These are phyloP conservation scores for Neocallimastix lanati DNA, from an alignment of 192 early-diverging fungal species.

Conservation along the genomic window DNA sequence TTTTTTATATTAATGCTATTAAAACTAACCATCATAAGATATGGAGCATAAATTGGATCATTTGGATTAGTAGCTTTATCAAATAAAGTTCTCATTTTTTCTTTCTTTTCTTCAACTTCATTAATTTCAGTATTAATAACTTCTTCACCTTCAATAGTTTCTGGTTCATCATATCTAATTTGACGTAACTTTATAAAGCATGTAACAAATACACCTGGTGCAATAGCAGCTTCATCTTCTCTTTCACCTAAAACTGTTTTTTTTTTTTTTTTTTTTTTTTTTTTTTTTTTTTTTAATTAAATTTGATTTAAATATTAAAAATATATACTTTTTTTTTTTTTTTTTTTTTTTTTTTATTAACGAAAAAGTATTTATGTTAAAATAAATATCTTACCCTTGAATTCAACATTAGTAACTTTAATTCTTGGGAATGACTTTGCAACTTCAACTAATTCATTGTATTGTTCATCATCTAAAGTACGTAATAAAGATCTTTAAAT, in stretches of 20 bases:
- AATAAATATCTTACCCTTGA: constrained; percentile 49
- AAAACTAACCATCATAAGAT: constrained; percentile 1
- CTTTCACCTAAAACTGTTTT: not conserved
- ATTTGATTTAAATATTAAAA: too few relatives aligned
- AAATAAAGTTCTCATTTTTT: not conserved
- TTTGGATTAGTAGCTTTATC: not conserved
- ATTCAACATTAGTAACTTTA: constrained; percentile 55
- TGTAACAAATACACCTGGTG: constrained; percentile 59
- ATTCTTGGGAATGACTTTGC: constrained; percentile 63
- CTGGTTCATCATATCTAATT: not conserved
- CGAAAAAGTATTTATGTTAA: too few relatives aligned
- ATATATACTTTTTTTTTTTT: too few relatives aligned
- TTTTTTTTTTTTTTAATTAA: too few relatives aligned
- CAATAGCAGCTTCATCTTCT: constrained; percentile 18
- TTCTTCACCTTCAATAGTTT: not conserved
- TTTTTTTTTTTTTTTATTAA: too few relatives aligned
- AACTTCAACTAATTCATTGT: constrained; percentile 47
- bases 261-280: too few relatives aligned
- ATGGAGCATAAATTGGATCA: constrained; percentile 6
- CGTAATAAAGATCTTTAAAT: constrained; percentile 14
- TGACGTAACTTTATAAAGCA: constrained; percentile 4
- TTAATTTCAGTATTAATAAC: not conserved
- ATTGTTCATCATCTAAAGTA: constrained; percentile 33
- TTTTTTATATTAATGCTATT: too few relatives aligned
- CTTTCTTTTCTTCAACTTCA: not conserved